Evolutionary conservation across 1,284 basidiomycete genomes (phyloP).

Genomic region (Ganoderma resinaceum): DNA sequence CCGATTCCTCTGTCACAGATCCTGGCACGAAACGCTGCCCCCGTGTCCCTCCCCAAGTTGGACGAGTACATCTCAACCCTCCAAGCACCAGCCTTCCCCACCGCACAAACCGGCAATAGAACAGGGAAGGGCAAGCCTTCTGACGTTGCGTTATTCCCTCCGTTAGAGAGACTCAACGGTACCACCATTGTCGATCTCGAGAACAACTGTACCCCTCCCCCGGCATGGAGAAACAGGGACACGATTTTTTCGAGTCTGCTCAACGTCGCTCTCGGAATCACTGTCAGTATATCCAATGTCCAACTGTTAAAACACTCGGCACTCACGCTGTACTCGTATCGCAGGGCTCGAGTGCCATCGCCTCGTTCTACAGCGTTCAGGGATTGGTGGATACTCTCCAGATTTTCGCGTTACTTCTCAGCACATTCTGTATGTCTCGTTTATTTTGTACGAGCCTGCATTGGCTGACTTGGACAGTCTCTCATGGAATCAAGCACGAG

Average conservation of each 20-base stretch:
- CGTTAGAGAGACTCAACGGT: constrained; percentile 62
- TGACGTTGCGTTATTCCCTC: constrained; percentile 58
- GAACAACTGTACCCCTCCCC: constrained; percentile 53
- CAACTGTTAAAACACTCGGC: background rate
- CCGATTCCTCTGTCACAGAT: constrained; percentile 63
- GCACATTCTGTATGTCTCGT: constrained; percentile 58
- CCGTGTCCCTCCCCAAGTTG: constrained; percentile 64
- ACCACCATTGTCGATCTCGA: constrained; percentile 65
- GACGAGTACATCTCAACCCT: constrained; percentile 62
- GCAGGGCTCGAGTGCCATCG: constrained; percentile 72
- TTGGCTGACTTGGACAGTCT: constrained; percentile 43
- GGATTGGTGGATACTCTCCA: constrained; percentile 73
- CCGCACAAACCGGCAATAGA: constrained; percentile 24
- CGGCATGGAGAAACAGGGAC: constrained; percentile 61
- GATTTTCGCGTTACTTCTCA: constrained; percentile 72
- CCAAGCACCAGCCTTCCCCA: constrained; percentile 48
- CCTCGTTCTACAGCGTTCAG: constrained; percentile 72
- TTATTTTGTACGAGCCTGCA: background rate
- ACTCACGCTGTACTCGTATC: background rate
- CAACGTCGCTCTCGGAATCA: constrained; percentile 54
- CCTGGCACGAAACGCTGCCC: constrained; percentile 61
- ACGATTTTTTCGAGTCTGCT: constrained; percentile 53
- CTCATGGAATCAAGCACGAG: constrained; percentile 46
- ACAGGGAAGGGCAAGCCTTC: constrained; percentile 36
- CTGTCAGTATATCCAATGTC: constrained; percentile 47